Evolutionary conservation across 2,329 filamentous ascomycete species (phyloP), one percentile per base, ranked within the genome.

Genomic region (Cephalotrichum gorgonifer): DNA sequence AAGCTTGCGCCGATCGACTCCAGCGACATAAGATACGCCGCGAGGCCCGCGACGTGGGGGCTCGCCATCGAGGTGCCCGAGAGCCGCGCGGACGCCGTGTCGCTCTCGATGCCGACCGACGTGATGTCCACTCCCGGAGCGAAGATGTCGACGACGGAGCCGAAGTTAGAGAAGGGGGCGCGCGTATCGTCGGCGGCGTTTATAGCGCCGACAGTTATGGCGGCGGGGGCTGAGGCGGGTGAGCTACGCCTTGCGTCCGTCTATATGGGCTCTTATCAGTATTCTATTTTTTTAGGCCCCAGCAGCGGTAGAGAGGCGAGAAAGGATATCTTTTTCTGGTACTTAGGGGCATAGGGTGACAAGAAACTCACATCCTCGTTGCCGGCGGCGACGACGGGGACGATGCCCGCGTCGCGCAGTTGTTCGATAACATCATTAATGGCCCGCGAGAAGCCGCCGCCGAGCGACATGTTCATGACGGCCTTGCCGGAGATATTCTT

Each of bases 21-120:
- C 49, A 80, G 70, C 47, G 66, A 57, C 68, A 86, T 80, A 28
- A 87, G 66, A 64, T 86, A 87, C 26, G 81, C 81, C 14, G 79
- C 80, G 3, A 87, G 69, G 44, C 84, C 84, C 44, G 79, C 75
- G 48, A 86, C 73, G 60, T 86, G 82, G 2, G 83, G 83, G 12
- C 75, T 74, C 25, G 83, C 81, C 81, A 84, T 85, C 53, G 74
- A 76, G 53, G 77, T 79, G 47, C 76, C 77, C 56, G 70, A 75
- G 44, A 79, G 64, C 17, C 60, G 61, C 31, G 62, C 62, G 45
- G 65, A 71, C 52, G 63, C 70, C 20, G 63, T 73, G 56, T 75
- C 63, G 54, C 58, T 71, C n/a, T 58, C 53, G 61, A 78, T 78
- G 48, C 74, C 73, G 38, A 73, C 73, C 53, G 72, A 76, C 49